Conservation (phyloP, 306 rosid species). For the Cajanus cajan region DNA sequence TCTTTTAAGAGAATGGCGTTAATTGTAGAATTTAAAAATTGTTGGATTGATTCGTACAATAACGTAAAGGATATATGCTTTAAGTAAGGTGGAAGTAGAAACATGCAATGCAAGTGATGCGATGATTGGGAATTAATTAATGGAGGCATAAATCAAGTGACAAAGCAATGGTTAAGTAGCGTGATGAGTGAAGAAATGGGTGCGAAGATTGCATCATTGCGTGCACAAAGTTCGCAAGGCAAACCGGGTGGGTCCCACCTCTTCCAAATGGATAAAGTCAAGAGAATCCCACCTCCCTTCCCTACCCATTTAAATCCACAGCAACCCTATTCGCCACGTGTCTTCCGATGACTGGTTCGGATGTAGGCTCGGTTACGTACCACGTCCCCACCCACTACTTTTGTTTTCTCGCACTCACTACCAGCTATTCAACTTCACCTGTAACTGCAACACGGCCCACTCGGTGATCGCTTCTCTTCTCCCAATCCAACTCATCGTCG, state of each 20-base stretch:
- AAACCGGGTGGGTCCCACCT: conserved; percentile 24
- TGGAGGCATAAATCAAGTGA: background rate
- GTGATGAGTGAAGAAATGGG: background rate
- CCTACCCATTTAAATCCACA: conserved; percentile 30
- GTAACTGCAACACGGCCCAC: background rate
- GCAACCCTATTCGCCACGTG: conserved; percentile 46
- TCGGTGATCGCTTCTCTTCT: background rate
- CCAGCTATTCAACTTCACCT: background rate
- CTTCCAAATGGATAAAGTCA: conserved; percentile 32
- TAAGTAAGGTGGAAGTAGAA: background rate
- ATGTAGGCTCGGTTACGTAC: conserved; percentile 32
- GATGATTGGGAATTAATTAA: background rate
- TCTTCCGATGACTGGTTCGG: conserved; percentile 36
- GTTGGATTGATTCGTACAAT: background rate
- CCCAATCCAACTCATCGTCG: conserved; percentile 5
- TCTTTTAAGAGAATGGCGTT: background rate
- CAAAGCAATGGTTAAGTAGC: background rate
- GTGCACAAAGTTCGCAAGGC: conserved; percentile 25
- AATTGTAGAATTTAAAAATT: background rate
- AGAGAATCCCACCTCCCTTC: background rate
- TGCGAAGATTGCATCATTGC: conserved; percentile 6
- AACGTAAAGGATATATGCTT: background rate
- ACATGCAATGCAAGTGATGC: background rate
- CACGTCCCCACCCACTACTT: conserved; percentile 32
- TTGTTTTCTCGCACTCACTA: conserved; percentile 30